Evolutionary conservation across 164 flowering plant species (phyloP), one percentile per base, ranked within the genome.

Genomic region (grape (Vitis vinifera)): DNA sequence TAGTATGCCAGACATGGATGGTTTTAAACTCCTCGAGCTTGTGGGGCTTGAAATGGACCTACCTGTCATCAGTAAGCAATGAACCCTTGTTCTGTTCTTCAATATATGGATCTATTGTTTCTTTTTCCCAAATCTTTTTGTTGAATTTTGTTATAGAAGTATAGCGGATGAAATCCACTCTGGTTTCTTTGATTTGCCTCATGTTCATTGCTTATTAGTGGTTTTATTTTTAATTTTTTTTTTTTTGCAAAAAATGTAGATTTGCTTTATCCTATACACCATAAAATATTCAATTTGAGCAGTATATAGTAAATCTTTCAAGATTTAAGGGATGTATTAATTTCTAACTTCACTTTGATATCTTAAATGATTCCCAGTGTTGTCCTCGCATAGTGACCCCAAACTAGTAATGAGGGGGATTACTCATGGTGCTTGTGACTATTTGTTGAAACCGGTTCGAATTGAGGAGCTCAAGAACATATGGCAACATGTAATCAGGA

Each of bases 1-100:
- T 12, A 84, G 84, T 47, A 94, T 94, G 98, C 98, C 98, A 1
- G 98, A 92, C 73, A 94, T 92, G 87, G 97, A 92, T 77, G 98
- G 98, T 11, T 90, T 94, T 65, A 91, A 87, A 84, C 97, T 94
- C 59, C 89, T 94, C 57, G 94, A 92, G 74, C 87, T 81, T 62
- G 87, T 94, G 62, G 98, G 97, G 44, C 93, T 94, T 63, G 97
- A 92, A 78, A 91, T 94, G 98, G 96, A 94, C 83, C 78, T 94
- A 47, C 98, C 98, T 44, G 98, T 94, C 59, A 92, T 94, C 75
- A 94, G 98, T 94, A 84, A 80, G 93, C 37, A 7, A 37, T 47
- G 9, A 59, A 68, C 30, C 4, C 2, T 50, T 58, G 17, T 16
- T 44, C 50, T 15, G 16, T 57, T 56, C 11, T 51, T 58, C 48